These are phyloP conservation scores for Gossypium longicalyx DNA, from an alignment of 345 rosid genomes.

Conservation along the genomic window DNA sequence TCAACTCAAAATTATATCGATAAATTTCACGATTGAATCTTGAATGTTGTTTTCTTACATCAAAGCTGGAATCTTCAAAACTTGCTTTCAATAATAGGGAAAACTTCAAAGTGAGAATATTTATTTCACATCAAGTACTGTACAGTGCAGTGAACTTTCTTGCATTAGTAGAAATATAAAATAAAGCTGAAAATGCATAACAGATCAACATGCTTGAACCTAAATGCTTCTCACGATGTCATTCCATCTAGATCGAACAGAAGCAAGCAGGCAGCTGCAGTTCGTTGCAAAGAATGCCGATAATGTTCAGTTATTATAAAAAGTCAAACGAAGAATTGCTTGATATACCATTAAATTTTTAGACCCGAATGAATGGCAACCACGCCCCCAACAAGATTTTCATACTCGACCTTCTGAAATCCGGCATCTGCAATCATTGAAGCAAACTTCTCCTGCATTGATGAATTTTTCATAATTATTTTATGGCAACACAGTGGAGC, in stretches of 20 bases:
- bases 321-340: neutral
- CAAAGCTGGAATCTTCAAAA: neutral
- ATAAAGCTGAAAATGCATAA: neutral
- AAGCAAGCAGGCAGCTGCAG: neutral
- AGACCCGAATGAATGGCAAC: constrained; percentile 87
- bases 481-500: neutral
- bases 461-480: constrained; percentile 3
- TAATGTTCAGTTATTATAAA: neutral
- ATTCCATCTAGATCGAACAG: neutral
- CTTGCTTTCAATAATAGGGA: neutral
- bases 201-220: neutral
- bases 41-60: neutral
- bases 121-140: neutral
- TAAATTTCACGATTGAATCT: neutral
- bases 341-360: constrained; percentile 39
- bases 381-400: constrained; percentile 91
- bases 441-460: constrained; percentile 72
- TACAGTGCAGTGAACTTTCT: neutral
- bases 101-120: neutral
- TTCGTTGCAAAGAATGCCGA: neutral
- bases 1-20: too few species aligned
- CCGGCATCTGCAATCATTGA: constrained; percentile 88
- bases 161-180: neutral
- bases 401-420: constrained; percentile 91
- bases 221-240: neutral